Base-by-base conservation (phyloP, 208 protist species). In the Acanthamoeba lenticulata region DNA sequence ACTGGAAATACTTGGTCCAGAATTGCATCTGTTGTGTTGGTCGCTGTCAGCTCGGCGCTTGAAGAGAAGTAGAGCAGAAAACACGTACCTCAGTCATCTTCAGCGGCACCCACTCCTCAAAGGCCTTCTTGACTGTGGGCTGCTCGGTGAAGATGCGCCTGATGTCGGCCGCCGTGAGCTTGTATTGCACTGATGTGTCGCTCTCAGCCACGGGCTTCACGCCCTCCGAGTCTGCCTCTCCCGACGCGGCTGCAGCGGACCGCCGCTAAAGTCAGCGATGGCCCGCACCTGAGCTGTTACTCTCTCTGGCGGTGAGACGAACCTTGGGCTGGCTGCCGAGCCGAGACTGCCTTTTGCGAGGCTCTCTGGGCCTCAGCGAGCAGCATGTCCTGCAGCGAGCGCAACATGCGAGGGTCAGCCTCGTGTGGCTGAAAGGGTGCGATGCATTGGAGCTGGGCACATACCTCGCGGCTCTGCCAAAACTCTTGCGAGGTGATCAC, bases 1-100 rank as follows among this genome's bases (percentile, higher is more conserved):
- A 60, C 79, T 89, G 79, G 45, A 89, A 89, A n/a, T 89, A 89
- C 79, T 89, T 89, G 2, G 79, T 89, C 79, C 79, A 89, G 36
- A 89, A 89, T 24, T 89, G 32, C 27, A 57, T 60, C 79, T 79
- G 40, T 60, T 60, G 52, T 60, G n/a, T n/a, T n/a, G n/a, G n/a
- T n/a, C n/a, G n/a, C n/a, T n/a, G n/a, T n/a, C n/a, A n/a, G n/a
- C n/a, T n/a, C n/a, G n/a, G n/a, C n/a, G n/a, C n/a, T n/a, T 6
- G 4, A 24, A 24, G 19, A 9, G 52, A 24, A 9, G 19, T n/a
- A 19, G 52, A 60, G 27, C 11, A 24, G 52, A 60, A 3, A 6
- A 60, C 11, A 74, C 69, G 40, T 79, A 24, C 69, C 69, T 89
- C 79, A 21, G 4, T 62, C 42, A 89, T 29, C 47, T 89, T 89